Base-by-base conservation (phyloP, 2,329 filamentous ascomycete genomes). In the Stemphylium lycopersici region DNA sequence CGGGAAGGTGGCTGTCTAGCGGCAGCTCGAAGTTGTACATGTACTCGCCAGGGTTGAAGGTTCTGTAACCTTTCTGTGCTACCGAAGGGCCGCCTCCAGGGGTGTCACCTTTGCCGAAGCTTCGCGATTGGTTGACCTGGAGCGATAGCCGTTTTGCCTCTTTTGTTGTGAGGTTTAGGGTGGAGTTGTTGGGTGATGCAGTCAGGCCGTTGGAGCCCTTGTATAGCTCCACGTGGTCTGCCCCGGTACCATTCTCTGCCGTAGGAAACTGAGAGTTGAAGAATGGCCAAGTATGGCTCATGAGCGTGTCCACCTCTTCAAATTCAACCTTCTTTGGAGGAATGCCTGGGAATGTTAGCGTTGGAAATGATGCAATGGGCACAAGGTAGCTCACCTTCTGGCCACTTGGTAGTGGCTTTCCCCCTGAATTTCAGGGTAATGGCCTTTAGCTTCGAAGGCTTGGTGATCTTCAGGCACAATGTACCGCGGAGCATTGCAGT, bases 371-470 rank as follows among this genome's bases (percentile, higher is more conserved):
- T 11, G 37, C 8, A 22, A 20, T n/a, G n/a, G 2, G 26, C 11
- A 20, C 2, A 33, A 16, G n/a, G 12, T 4, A 33, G 20, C 46
- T 52, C 70, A 84, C 86, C 91, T 79, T 98, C 95, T 13, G 95
- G 93, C 95, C 95, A 99, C 70, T 96, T 92, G 1, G 95, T 98
- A 60, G 89, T 85, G 3, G 92, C 91, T 70, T 87, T 89, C 26
- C 93, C 95, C 36, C 88, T 85, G 64, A 99, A 90, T 67, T 90
- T 93, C 47, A 99, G 81, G 5, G 90, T 92, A 20, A 99, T 85
- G 3, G 91, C 89, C 79, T 96, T 97, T 63, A 99, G 87, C 77
- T 99, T 99, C 41, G 92, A 87, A 61, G 90, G 90, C 72, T 98
- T 98, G 40, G 90, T 88, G 11, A 98, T 84, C 55, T 88, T 88